Base-by-base conservation (phyloP, 108 stramenopile genomes). In the Stephanodiscus triporus region DNA sequence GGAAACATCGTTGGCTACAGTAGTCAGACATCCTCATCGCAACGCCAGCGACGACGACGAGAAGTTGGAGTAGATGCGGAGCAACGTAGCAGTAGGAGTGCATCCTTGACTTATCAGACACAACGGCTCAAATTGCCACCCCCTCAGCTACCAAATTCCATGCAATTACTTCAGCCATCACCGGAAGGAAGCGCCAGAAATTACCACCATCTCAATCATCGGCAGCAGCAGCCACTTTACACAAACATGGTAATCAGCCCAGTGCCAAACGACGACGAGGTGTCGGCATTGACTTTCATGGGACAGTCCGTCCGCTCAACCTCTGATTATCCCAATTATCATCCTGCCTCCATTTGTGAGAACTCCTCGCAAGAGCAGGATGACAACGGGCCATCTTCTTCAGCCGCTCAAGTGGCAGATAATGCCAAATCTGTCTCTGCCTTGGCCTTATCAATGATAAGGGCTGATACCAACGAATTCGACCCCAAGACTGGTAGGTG, bases 401-500 rank as follows among this genome's bases (percentile, higher is more conserved):
- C 43, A 3, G 43, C 11, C 1, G 53, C 53, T 54, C 24, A 54
- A 10, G 9, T 6, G 0, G 2, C 53, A 19, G 26, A 54, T 22
- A 24, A 26, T 54, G 53, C 53, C 26, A 2, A 24, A 1, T 2
- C 23, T 6, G 53, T 19, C 6, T 16, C 23, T 26, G 23, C 1
- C 5, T 17, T 16, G 23, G 16, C 56, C 32, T 11, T n/a, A 57
- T 57, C 60, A 37, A 36, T 8, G 36, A 37, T 40, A 23, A 38
- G 20, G 20, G 55, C 23, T 20, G 61, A 73, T 27, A 80, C 79
- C 32, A 74, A 73, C 57, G 64, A 74, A 56, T 74, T 23, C 55
- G 73, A 80, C 27, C 54, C 66, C 40, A 73, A 74, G 65, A 11
- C 56, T 7, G 79, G 79, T n/a, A 60, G 73, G 43, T 80, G 79